Evolutionary conservation across 495 filamentous ascomycete species (phyloP).

Genomic region (Tuber brumale): DNA sequence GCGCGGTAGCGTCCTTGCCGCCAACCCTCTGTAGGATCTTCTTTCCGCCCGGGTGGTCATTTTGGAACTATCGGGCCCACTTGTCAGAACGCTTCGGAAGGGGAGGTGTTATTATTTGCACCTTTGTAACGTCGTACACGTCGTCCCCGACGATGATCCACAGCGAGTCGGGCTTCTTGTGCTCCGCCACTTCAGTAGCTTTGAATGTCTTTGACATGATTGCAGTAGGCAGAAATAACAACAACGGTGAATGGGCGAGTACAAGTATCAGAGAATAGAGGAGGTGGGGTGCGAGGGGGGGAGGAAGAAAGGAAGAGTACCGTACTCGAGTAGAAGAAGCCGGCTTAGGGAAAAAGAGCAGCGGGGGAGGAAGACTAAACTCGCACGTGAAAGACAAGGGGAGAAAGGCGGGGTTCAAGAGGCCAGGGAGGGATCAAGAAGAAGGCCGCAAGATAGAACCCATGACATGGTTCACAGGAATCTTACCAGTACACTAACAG

Average conservation of each 20-base stretch:
- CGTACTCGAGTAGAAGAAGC: neutral
- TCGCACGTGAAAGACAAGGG: neutral
- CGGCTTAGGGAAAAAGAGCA: conserved; percentile 18
- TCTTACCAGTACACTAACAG: neutral
- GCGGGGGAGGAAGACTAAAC: conserved; percentile 9
- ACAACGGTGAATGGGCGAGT: conserved; percentile 7
- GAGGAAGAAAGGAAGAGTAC: neutral
- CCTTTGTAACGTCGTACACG: conserved; percentile 88
- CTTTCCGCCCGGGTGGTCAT: conserved; percentile 66
- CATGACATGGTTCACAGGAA: neutral
- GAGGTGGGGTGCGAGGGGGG: conserved; percentile 2
- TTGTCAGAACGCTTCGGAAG: conserved; percentile 9
- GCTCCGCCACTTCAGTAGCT: conserved; percentile 75
- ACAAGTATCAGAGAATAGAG: conserved; percentile 5
- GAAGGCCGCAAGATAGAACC: neutral
- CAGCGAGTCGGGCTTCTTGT: conserved; percentile 77
- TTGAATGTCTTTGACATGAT: conserved; percentile 85
- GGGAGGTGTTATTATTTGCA: conserved; percentile 56
- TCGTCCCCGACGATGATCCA: conserved; percentile 92
- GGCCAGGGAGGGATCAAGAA: neutral
- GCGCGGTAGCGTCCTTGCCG: conserved; percentile 94
- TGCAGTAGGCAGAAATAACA: conserved; percentile 11
- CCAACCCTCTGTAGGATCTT: conserved; percentile 93
- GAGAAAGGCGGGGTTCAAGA: neutral
- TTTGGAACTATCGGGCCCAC: conserved; percentile 20